Base-by-base conservation (phyloP, 805 yeast genomes). In the Wickerhamomyces alni region DNA sequence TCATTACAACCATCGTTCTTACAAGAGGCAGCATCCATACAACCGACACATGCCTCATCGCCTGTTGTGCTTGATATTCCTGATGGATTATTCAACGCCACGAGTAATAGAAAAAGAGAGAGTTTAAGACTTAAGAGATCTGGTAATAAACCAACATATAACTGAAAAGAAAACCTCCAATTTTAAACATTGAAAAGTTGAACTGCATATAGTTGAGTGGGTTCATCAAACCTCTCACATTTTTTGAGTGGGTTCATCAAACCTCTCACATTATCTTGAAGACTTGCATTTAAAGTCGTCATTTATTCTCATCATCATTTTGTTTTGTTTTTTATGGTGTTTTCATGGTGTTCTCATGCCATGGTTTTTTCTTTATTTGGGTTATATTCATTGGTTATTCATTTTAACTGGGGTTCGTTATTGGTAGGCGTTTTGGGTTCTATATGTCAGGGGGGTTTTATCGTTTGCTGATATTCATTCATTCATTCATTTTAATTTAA, bases 71-170 rank as follows among this genome's bases (percentile, higher is more conserved):
- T 43, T 10, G 38, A 43, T 27, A 41, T 52, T 13, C 57, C 57
- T 17, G 59, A 51, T 18, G 42, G 46, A 5, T 40, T 60, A 31
- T 57, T 50, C 48, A 72, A 73, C 44, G 70, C 65, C 22, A 74
- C 77, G 2, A 66, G 72, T 21, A 69, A 69, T 45, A 61, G 79
- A 43, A 74, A 74, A 52, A 66, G 80, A 47, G 78, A 74, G 44
- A 66, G 74, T 46, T 52, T 74, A 45, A 69, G 73, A 41, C 52
- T 72, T 50, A 74, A 74, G 52, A 67, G 78, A 50, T 38, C 52
- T n/a, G 57, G 59, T 18, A 52, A 47, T 33, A 45, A 47, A 28
- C 35, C 43, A 5, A 40, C 25, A 4, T 31, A 31, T 19, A 31
- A 31, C n/a, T 31, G 17, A 31, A 28, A 6, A n/a, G 12, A 5